These are phyloP conservation scores for Zygosaccharomyces siamensis DNA, from an alignment of 805 yeast genomes.

Conservation along the genomic window DNA sequence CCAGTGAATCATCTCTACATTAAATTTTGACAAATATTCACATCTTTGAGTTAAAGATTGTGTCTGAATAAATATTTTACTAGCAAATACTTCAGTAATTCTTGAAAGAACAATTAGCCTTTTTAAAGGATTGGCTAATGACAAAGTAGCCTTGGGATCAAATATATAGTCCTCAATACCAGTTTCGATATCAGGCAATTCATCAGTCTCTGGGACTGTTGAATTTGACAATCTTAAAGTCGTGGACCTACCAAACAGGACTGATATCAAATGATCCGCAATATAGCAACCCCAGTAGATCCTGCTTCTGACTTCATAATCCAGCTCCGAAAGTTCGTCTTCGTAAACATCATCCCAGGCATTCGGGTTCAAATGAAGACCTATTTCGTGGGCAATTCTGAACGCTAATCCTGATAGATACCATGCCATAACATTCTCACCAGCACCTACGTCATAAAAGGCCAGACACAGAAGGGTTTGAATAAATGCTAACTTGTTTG, in stretches of 20 bases:
- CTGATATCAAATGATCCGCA: constrained; percentile 54
- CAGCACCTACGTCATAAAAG: constrained; percentile 53
- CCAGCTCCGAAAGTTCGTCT: constrained; percentile 40
- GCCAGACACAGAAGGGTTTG: constrained; percentile 52
- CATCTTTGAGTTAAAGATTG: constrained; percentile 34
- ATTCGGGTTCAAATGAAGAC: constrained; percentile 53
- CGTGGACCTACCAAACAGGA: constrained; percentile 53
- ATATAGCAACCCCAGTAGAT: constrained; percentile 60
- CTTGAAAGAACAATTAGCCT: constrained; percentile 39
- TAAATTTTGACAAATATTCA: constrained; percentile 39
- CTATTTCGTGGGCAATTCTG: constrained; percentile 56
- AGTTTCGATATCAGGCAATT: constrained; percentile 49
- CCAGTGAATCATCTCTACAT: constrained; percentile 46
- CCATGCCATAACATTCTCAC: constrained; percentile 56
- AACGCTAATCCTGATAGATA: constrained; percentile 54
- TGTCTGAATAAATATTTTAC: constrained; percentile 23
- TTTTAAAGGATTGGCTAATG: constrained; percentile 31
- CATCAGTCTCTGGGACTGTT: constrained; percentile 51
- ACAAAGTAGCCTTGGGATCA: constrained; percentile 22
- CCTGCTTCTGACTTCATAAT: constrained; percentile 50
- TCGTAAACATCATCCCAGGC: constrained; percentile 44
- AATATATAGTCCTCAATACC: constrained; percentile 53
- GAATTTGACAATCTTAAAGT: constrained; percentile 49
- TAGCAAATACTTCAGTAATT: constrained; percentile 31
- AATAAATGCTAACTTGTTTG: constrained; percentile 45